Conservation (phyloP, 192 early-diverging fungal species). For the Backusella tarrabulga region DNA sequence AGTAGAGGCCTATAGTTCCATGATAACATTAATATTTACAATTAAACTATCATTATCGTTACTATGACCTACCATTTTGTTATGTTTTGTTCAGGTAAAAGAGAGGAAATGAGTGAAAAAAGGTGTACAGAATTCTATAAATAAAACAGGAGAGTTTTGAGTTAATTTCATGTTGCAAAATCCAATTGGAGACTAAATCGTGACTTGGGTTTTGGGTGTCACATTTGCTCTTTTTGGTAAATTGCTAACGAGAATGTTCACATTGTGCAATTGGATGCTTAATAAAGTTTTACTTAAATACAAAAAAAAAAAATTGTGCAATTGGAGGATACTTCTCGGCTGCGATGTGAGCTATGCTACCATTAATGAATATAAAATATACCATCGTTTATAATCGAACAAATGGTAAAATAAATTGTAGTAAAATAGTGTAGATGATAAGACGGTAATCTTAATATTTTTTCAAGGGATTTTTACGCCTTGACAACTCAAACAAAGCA, state of each 20-base stretch:
- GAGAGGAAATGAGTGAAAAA: background rate
- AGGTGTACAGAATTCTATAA: background rate
- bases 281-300: too few relatives aligned
- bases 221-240: background rate
- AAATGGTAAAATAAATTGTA: background rate
- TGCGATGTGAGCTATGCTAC: background rate
- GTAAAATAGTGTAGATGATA: background rate
- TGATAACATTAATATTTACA: background rate
- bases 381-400: background rate
- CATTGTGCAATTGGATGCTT: background rate
- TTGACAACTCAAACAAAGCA: background rate
- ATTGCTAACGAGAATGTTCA: background rate
- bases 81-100: background rate
- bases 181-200: background rate
- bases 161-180: background rate
- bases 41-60: background rate
- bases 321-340: background rate
- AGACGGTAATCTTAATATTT: background rate
- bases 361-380: background rate
- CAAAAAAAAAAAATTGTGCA: background rate
- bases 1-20: slow-evolving; percentile 21
- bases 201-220: background rate
- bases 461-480: background rate
- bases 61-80: slow-evolving; percentile 3
- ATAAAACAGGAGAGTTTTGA: background rate